These are phyloP conservation scores for Rheum nobile DNA, from an alignment of 148 eudicot species.

Conservation along the genomic window DNA sequence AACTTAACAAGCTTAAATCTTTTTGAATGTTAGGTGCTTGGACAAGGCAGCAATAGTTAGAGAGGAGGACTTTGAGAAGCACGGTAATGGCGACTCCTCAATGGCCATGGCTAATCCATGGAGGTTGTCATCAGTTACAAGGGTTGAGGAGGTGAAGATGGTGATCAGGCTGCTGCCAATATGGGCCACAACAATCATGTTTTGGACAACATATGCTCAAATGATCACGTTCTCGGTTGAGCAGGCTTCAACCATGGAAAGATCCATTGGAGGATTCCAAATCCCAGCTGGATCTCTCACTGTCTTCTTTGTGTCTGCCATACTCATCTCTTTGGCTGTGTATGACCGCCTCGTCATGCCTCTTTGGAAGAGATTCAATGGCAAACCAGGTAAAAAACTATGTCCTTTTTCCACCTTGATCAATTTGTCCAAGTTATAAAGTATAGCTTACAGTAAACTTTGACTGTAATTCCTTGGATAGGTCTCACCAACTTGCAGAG, in stretches of 20 bases:
- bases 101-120: constrained; percentile 42
- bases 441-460: too few species aligned
- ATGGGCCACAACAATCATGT: constrained; percentile 84
- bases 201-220: constrained; percentile 78
- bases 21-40: constrained; percentile 31
- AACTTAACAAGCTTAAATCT: not conserved
- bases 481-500: constrained; percentile 63
- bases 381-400: constrained; percentile 40
- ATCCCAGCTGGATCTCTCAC: constrained; percentile 76
- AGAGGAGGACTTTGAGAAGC: constrained; percentile 39
- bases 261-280: constrained; percentile 45
- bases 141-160: constrained; percentile 81
- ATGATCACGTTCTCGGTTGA: constrained; percentile 78
- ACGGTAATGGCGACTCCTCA: not conserved
- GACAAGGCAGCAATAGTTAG: constrained; percentile 88
- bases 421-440: not conserved
- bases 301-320: constrained; percentile 67
- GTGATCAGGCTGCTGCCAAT: constrained; percentile 57
- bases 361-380: constrained; percentile 46
- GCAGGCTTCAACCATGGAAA: constrained; percentile 73
- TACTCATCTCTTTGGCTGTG: constrained; percentile 43
- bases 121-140: constrained; percentile 64
- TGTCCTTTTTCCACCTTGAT: not conserved
- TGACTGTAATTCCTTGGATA: constrained; percentile 7
- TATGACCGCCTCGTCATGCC: constrained; percentile 62